Conservation (phyloP, 108 stramenopile genomes). For the Skeletonema menzelii region DNA sequence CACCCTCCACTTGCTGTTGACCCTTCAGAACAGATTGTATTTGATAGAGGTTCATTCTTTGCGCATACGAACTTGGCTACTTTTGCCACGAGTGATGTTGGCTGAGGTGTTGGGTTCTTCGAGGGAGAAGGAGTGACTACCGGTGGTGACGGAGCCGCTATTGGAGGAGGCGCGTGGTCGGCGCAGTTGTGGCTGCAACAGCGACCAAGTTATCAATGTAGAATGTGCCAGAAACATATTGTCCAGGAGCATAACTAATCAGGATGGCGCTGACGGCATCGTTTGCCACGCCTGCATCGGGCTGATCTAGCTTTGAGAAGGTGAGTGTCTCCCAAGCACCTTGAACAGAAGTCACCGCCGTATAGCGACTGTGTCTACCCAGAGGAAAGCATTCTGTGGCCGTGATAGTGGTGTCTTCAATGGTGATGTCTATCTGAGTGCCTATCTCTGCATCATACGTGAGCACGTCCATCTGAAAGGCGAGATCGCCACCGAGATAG, state of each 20-base stretch:
- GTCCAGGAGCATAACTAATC: too few relatives aligned
- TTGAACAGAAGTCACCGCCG: neutral
- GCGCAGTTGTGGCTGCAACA: neutral
- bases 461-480: slow-evolving; percentile 4
- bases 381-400: neutral
- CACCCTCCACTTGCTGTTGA: neutral
- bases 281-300: neutral
- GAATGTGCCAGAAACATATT: too few relatives aligned
- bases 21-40: neutral
- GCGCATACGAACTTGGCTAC: neutral
- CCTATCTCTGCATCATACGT: neutral
- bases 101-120: neutral
- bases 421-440: neutral
- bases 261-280: neutral
- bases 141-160: too few relatives aligned
- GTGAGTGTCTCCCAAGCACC: neutral
- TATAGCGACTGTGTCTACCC: neutral
- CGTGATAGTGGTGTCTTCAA: neutral
- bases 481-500: neutral
- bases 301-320: neutral
- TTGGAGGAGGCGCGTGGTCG: neutral
- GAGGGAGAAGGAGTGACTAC: too few relatives aligned
- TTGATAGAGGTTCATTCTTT: neutral
- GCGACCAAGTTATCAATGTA: slow-evolving; percentile 2
- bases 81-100: neutral